These are phyloP conservation scores for Cynanchum wilfordii DNA, from an alignment of 257 asterid species.

Conservation along the genomic window DNA sequence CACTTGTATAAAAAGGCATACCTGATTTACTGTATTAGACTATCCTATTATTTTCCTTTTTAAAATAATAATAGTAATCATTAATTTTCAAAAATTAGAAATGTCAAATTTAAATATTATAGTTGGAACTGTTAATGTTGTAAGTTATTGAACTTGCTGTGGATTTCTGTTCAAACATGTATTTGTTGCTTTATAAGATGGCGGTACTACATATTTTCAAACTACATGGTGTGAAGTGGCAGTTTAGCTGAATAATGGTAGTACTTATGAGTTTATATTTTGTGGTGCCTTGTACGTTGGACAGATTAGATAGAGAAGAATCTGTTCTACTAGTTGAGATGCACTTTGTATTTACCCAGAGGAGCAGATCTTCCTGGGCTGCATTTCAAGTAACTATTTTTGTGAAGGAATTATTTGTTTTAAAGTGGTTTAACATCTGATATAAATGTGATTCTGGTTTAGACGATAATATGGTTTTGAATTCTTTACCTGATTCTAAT, in stretches of 20 bases:
- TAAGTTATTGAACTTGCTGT: neutral
- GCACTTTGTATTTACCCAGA: neutral
- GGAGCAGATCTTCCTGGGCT: neutral
- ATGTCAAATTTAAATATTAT: neutral
- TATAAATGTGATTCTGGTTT: neutral
- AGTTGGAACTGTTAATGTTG: neutral
- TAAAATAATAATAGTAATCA: neutral
- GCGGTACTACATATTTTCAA: neutral
- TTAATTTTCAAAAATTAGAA: too few species aligned
- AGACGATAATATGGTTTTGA: neutral
- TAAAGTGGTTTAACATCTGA: neutral
- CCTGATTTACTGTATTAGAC: neutral
- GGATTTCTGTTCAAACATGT: neutral
- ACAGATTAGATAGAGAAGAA: neutral
- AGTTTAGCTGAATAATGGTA: neutral
- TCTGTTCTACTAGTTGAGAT: neutral
- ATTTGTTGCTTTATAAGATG: neutral
- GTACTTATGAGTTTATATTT: neutral
- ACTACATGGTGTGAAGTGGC: neutral
- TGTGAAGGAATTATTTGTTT: neutral
- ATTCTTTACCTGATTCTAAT: neutral
- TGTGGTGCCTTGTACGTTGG: neutral
- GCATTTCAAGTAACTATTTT: neutral
- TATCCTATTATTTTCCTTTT: neutral
- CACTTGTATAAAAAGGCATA: neutral